Evolutionary conservation across 2,329 filamentous ascomycete species (phyloP).

Genomic region (Fusarium irregulare): DNA sequence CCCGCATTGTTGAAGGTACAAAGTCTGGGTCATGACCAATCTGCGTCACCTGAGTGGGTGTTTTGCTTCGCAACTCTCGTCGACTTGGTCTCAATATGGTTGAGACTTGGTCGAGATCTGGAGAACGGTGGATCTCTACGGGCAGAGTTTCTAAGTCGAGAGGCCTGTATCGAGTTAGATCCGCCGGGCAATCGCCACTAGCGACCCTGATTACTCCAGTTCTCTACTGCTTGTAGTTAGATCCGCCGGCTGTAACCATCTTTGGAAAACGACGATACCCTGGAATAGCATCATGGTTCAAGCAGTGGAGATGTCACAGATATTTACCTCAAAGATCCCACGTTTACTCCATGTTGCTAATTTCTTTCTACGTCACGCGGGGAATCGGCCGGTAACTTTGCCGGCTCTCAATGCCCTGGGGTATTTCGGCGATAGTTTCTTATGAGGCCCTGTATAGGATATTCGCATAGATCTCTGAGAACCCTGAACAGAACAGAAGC

Average conservation of each 20-base stretch:
- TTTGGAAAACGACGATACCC: neutral
- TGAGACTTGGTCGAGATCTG: slow-evolving; percentile 39
- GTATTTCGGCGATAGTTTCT: slow-evolving; percentile 28
- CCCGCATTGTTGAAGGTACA: slow-evolving; percentile 32
- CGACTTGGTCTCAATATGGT: slow-evolving; percentile 29
- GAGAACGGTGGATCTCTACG: slow-evolving; percentile 33
- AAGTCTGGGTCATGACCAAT: slow-evolving; percentile 38
- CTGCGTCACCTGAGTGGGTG: slow-evolving; percentile 34
- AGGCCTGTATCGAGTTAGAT: slow-evolving; percentile 31
- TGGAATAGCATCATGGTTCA: slow-evolving; percentile 37
- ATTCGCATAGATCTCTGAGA: neutral
- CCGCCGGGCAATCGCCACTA: slow-evolving; percentile 29
- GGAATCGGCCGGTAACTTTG: slow-evolving; percentile 18
- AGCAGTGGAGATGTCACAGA: slow-evolving; percentile 32
- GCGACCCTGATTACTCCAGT: neutral
- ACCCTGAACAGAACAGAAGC: neutral
- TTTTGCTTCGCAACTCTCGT: slow-evolving; percentile 35
- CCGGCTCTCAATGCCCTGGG: slow-evolving; percentile 1
- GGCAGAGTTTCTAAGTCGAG: slow-evolving; percentile 40
- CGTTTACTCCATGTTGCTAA: slow-evolving; percentile 35
- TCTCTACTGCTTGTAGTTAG: slow-evolving; percentile 12
- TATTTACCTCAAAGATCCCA: slow-evolving; percentile 22
- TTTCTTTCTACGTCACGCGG: slow-evolving; percentile 42
- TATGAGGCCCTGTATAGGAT: slow-evolving; percentile 17
- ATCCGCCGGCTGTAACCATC: slow-evolving; percentile 32